phyloP scores from a whole-genome alignment of 352 stramenopile genomes.

The Pythium sukuiense region DNA sequence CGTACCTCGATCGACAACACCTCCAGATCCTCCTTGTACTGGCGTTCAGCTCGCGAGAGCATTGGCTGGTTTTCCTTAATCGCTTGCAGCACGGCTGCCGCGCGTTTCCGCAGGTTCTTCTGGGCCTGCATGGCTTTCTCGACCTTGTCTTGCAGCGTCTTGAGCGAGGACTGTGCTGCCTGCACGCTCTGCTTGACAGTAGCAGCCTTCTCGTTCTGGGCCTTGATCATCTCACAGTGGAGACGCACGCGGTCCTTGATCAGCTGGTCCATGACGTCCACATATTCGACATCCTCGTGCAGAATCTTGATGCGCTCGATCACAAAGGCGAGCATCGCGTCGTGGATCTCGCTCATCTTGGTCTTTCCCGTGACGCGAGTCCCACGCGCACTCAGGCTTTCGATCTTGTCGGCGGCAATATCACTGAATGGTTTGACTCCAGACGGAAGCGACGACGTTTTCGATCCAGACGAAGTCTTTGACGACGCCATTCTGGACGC shows the following conservation, averaged over 20 bases:
- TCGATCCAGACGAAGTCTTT: constrained; percentile 24
- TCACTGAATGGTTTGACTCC: constrained; percentile 51
- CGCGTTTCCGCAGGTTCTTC: constrained; percentile 74
- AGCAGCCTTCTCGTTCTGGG: constrained; percentile 45
- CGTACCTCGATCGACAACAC: constrained; percentile 59
- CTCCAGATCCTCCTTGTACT: constrained; percentile 74
- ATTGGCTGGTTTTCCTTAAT: constrained; percentile 83
- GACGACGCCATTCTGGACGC: constrained; percentile 48
- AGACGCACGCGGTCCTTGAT: constrained; percentile 59
- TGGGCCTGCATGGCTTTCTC: constrained; percentile 62
- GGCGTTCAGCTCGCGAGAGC: constrained; percentile 68
- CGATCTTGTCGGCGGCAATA: constrained; percentile 65
- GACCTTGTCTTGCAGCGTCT: constrained; percentile 54
- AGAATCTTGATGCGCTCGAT: constrained; percentile 75
- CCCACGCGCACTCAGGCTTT: constrained; percentile 46
- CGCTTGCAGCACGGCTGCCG: constrained; percentile 70
- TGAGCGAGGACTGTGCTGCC: constrained; percentile 36
- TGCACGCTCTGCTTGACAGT: constrained; percentile 40
- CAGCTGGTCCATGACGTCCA: constrained; percentile 69
- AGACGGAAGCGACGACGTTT: constrained; percentile 21
- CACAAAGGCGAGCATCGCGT: constrained; percentile 71
- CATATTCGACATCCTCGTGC: constrained; percentile 75
- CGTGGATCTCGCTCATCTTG: constrained; percentile 60
- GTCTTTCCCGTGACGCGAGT: constrained; percentile 71
- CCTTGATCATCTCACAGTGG: constrained; percentile 60